phyloP scores from a whole-genome alignment of 768 basidiomycete genomes.

The Calocybe gangraenosa region DNA sequence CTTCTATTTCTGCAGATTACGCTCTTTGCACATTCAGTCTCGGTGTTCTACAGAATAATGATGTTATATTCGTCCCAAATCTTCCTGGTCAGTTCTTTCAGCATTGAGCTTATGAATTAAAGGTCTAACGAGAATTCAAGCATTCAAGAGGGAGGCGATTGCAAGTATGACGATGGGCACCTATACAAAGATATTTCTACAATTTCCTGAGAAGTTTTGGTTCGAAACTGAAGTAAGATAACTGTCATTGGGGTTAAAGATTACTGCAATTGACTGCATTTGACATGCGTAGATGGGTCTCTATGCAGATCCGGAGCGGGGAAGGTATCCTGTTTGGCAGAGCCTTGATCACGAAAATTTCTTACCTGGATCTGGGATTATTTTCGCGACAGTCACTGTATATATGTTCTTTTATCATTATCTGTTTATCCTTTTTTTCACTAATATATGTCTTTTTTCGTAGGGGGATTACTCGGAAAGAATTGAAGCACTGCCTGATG shows the following conservation, averaged over 20 bases:
- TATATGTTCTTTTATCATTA: conserved; percentile 9
- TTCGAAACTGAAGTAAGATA: conserved; percentile 35
- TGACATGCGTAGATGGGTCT: conserved; percentile 39
- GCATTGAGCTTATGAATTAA: no score
- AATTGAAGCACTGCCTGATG: conserved; percentile 47
- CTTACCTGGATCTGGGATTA: conserved; percentile 55
- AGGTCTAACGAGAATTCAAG: conserved; percentile 7
- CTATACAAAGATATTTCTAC: conserved; percentile 67
- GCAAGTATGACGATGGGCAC: conserved; percentile 60
- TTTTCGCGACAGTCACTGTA: conserved; percentile 49
- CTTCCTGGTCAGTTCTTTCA: conserved; percentile 35
- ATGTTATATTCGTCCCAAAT: conserved; percentile 51
- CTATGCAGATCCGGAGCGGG: conserved; percentile 55
- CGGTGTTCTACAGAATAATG: conserved; percentile 63
- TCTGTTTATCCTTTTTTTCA: no score
- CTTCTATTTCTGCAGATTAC: conserved; percentile 46
- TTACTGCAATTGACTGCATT: neutral
- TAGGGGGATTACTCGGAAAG: conserved; percentile 62
- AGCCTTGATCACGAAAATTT: conserved; percentile 54
- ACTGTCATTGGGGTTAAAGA: neutral
- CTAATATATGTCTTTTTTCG: neutral
- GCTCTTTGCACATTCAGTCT: conserved; percentile 66
- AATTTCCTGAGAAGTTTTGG: conserved; percentile 60
- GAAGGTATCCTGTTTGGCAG: conserved; percentile 67
- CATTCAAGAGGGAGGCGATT: conserved; percentile 62